Evolutionary conservation across 2,329 filamentous ascomycete species (phyloP).

Genomic region (Botrytis galanthina): DNA sequence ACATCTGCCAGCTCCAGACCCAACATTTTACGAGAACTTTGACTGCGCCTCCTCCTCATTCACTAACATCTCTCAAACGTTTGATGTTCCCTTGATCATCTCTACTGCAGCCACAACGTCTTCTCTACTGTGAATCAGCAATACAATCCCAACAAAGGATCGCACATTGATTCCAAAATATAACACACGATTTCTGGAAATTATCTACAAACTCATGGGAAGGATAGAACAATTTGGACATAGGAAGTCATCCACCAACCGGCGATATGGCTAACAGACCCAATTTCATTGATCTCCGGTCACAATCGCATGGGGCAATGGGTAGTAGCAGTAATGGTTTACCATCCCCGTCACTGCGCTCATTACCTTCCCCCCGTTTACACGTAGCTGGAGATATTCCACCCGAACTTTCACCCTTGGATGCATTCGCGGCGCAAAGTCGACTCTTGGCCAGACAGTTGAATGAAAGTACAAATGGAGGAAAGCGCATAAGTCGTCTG

Average conservation of each 20-base stretch:
- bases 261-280: conserved; percentile 35
- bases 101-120: conserved; percentile 18
- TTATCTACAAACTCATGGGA: conserved; percentile 8
- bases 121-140: not conserved
- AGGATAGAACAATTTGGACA: conserved; percentile 14
- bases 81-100: conserved; percentile 2
- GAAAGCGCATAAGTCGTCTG: conserved; percentile 78
- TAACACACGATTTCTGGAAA: not conserved
- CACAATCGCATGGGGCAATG: conserved; percentile 34
- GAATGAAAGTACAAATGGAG: conserved; percentile 70
- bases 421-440: conserved; percentile 92
- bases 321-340: conserved; percentile 28
- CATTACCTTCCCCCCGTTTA: conserved; percentile 61
- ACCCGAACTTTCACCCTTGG: conserved; percentile 87
- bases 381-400: conserved; percentile 79
- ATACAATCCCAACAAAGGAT: not conserved
- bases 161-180: not conserved
- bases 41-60: conserved; percentile 19
- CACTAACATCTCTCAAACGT: conserved; percentile 7
- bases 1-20: conserved; percentile 11
- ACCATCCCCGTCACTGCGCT: conserved; percentile 29
- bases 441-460: conserved; percentile 83
- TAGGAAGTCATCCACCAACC: conserved; percentile 10
- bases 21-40: conserved; percentile 12
- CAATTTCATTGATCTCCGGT: conserved; percentile 36